Conservation (phyloP, 2,329 filamentous ascomycete species). For the Cordyceps cateniannulata region DNA sequence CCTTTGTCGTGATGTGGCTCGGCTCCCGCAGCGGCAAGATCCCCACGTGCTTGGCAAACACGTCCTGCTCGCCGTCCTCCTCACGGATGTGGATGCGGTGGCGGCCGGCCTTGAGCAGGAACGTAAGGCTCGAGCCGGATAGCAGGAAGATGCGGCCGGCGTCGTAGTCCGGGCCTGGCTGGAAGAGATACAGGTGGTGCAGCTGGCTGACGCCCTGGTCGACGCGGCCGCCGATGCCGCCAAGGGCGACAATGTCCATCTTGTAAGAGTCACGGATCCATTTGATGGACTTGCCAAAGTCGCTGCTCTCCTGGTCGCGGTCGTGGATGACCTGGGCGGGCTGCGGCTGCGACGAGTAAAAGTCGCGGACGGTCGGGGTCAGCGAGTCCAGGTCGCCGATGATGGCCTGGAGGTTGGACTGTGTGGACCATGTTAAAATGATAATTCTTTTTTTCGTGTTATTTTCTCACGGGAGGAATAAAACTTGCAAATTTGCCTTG, state of each 20-base stretch:
- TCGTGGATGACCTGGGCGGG: constrained; percentile 60
- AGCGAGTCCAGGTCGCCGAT: constrained; percentile 92
- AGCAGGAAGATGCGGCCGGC: constrained; percentile 67
- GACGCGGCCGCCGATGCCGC: constrained; percentile 81
- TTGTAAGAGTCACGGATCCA: constrained; percentile 41
- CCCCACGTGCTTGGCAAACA: constrained; percentile 74
- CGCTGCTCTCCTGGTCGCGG: constrained; percentile 79
- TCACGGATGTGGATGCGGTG: constrained; percentile 63
- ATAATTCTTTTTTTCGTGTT: background rate
- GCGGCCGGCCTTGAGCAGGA: constrained; percentile 63
- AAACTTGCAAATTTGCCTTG: constrained; percentile 36
- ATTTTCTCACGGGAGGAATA: background rate
- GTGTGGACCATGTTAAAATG: background rate
- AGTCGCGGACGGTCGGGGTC: constrained; percentile 50
- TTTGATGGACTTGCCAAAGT: constrained; percentile 77
- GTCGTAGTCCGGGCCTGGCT: constrained; percentile 41
- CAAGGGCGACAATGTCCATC: constrained; percentile 69
- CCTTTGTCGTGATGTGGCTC: constrained; percentile 69
- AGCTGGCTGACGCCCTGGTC: constrained; percentile 89
- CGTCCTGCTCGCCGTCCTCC: constrained; percentile 34
- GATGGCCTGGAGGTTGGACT: constrained; percentile 63
- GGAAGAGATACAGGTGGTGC: constrained; percentile 70
- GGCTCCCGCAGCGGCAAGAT: constrained; percentile 79
- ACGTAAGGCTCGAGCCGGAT: constrained; percentile 74
- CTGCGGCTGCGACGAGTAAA: constrained; percentile 52